These are phyloP conservation scores for Sclerotinia minor DNA, from an alignment of 2,329 filamentous ascomycete species.

Conservation along the genomic window DNA sequence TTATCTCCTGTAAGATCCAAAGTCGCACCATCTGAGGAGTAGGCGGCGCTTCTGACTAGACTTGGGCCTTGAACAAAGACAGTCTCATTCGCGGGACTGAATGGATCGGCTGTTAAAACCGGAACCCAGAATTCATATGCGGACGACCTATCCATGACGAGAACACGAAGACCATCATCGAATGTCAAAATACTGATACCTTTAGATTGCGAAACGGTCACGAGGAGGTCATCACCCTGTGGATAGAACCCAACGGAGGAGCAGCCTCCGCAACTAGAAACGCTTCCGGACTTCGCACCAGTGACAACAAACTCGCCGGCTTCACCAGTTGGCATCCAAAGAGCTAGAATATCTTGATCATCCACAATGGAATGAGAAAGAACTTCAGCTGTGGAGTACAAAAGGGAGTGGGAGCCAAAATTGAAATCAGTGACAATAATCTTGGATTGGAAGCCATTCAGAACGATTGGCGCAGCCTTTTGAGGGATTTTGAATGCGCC, in stretches of 20 bases:
- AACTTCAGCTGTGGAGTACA: constrained; percentile 58
- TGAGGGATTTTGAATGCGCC: constrained; percentile 57
- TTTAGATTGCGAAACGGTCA: constrained; percentile 51
- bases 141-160: constrained; percentile 54
- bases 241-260: constrained; percentile 47
- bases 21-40: constrained; percentile 40
- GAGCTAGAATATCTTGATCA: constrained; percentile 48
- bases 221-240: constrained; percentile 45
- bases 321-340: constrained; percentile 57
- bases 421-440: constrained; percentile 60
- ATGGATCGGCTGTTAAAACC: constrained; percentile 47
- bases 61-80: constrained; percentile 55
- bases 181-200: constrained; percentile 52
- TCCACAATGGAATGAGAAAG: constrained; percentile 53
- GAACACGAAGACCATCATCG: constrained; percentile 49
- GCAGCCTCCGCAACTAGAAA: constrained; percentile 47
- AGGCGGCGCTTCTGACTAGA: constrained; percentile 49
- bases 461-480: constrained; percentile 48
- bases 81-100: constrained; percentile 35
- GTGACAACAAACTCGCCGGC: constrained; percentile 55
- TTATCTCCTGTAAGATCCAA: constrained; percentile 50
- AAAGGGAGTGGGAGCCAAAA: constrained; percentile 52
- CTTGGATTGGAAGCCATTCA: constrained; percentile 63
- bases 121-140: constrained; percentile 61
- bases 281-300: constrained; percentile 54